Evolutionary conservation across 768 basidiomycete genomes (phyloP).

Genomic region (Coprinopsis sp.): DNA sequence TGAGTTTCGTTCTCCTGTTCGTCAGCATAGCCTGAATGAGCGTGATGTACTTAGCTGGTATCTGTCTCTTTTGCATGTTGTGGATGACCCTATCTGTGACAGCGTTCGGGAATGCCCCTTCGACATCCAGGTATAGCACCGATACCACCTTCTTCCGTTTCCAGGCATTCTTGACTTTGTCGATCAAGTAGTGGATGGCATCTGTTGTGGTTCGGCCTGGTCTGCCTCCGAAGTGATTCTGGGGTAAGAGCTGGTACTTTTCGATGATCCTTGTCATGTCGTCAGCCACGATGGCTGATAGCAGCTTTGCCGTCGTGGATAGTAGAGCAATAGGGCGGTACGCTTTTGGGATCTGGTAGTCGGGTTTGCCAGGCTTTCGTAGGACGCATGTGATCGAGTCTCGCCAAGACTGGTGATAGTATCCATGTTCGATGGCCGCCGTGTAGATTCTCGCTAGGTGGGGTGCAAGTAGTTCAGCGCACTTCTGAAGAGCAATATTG

Average conservation of each 20-base stretch:
- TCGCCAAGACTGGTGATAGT: constrained; percentile 11
- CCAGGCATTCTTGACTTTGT: constrained; percentile 35
- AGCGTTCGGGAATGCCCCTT: constrained; percentile 37
- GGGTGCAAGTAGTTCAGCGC: constrained; percentile 4
- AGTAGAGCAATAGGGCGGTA: constrained; percentile 32
- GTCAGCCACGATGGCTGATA: constrained; percentile 18
- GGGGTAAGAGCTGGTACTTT: constrained; percentile 23
- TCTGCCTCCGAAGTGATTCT: constrained; percentile 30
- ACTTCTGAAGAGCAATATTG: constrained; percentile 17
- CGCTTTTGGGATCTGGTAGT: constrained; percentile 29
- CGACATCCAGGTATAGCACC: constrained; percentile 35
- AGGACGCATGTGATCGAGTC: constrained; percentile 24
- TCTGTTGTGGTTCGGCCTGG: constrained; percentile 32
- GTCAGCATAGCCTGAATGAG: constrained; percentile 11
- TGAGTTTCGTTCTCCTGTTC: constrained; percentile 8
- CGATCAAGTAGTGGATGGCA: constrained; percentile 26
- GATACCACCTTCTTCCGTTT: constrained; percentile 23
- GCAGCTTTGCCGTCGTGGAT: constrained; percentile 26
- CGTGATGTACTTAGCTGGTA: constrained; percentile 12
- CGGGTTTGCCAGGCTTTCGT: constrained; percentile 27
- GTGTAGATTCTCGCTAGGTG: constrained; percentile 16
- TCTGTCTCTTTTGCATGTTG: constrained; percentile 22
- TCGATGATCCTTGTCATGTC: constrained; percentile 23
- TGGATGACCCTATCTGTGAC: constrained; percentile 24
- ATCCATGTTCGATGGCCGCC: constrained; percentile 7